A percentile compares a stretch with the other conserved stretches of the same genome.
These are phyloP conservation scores for Phytophthora melonis DNA, from an alignment of 352 stramenopile genomes.

Conservation along the genomic window DNA sequence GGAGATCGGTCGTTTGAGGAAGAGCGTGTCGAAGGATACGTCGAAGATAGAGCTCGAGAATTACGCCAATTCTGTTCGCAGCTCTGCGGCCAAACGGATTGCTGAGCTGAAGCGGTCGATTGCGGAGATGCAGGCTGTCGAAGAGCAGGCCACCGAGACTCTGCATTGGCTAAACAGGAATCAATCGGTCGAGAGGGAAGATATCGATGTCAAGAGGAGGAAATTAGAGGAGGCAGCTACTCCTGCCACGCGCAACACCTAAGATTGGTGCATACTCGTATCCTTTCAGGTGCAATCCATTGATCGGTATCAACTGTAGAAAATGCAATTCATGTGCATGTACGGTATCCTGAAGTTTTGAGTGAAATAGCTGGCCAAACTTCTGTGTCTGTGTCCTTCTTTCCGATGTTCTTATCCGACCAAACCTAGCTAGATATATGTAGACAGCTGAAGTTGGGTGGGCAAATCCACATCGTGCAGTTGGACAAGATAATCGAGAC, in stretches of 20 bases:
- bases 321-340: not conserved
- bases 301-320: not conserved
- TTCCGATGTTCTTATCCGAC: not conserved
- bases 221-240: slow-evolving; percentile 7
- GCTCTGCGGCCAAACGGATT: not conserved
- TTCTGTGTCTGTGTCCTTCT: not conserved
- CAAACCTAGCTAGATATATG: not conserved
- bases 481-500: not conserved
- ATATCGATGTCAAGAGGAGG: slow-evolving; percentile 1
- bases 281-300: not conserved
- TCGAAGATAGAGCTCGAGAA: not conserved
- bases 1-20: slow-evolving; percentile 9
- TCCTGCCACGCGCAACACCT: not conserved
- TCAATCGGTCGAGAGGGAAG: not conserved
- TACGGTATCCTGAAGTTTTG: too few relatives aligned
- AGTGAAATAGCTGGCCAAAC: too few relatives aligned
- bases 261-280: not conserved
- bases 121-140: not conserved
- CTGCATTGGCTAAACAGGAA: not conserved
- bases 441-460: not conserved
- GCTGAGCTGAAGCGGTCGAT: slow-evolving; percentile 4
- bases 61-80: not conserved
- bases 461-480: too few relatives aligned
- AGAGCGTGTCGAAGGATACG: not conserved
- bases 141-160: not conserved